Evolutionary conservation across 495 filamentous ascomycete species (phyloP).

Genomic region (Aspergillus heteromorphus): DNA sequence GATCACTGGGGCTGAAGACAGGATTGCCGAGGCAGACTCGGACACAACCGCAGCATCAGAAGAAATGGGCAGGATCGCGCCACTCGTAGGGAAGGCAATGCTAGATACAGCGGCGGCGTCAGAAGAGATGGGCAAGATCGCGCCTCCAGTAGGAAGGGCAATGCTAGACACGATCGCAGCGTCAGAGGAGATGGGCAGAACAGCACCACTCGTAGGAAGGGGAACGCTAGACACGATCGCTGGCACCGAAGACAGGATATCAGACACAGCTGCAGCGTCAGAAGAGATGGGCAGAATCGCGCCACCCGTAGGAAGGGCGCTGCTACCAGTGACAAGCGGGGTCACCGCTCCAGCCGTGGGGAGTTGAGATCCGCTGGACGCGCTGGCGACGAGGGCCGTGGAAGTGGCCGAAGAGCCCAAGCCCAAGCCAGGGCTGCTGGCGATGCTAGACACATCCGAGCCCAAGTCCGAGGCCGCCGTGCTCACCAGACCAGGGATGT

Average conservation of each 20-base stretch:
- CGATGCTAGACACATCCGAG: neutral
- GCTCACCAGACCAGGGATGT: conserved; percentile 11
- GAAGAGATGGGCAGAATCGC: neutral
- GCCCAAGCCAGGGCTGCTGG: neutral
- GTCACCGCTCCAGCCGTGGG: neutral
- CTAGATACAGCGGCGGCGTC: too few relatives aligned
- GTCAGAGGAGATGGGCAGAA: too few relatives aligned
- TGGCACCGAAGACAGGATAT: too few relatives aligned
- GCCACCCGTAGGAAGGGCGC: neutral
- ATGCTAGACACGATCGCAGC: too few relatives aligned
- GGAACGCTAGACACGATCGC: too few relatives aligned
- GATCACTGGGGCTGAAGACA: too few relatives aligned
- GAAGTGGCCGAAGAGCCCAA: neutral
- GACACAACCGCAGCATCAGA: neutral
- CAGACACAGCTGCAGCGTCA: too few relatives aligned
- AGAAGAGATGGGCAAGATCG: too few relatives aligned
- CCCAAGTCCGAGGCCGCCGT: neutral
- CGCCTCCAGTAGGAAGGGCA: too few relatives aligned
- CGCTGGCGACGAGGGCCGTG: neutral
- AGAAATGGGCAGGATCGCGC: neutral
- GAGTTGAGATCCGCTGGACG: neutral
- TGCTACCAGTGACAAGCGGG: neutral
- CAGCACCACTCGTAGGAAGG: too few relatives aligned
- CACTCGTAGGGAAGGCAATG: neutral
- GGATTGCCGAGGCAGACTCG: too few relatives aligned